Base-by-base conservation (phyloP, 768 basidiomycete species). In the Mycena epipterygia region DNA sequence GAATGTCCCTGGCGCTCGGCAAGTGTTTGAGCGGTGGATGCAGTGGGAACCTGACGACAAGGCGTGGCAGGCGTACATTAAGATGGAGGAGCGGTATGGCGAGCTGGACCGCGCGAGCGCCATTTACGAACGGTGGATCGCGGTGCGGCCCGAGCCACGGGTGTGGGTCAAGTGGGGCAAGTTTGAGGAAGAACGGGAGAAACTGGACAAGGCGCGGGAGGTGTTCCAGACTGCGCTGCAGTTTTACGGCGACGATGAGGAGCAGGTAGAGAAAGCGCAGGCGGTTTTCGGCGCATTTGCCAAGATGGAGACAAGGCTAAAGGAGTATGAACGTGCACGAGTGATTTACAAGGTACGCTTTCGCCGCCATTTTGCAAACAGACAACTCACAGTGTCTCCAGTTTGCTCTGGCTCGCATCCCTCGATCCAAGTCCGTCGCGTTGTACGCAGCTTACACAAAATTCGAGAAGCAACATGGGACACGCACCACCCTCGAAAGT, bases 21-120 rank as follows among this genome's bases (percentile, higher is more conserved):
- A 99, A 79, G 95, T 99, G 64, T 99, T 99, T 71, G 98, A 99
- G 81, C 89, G 98, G 52, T 99, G 98, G 98, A 97, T 99, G 96
- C 90, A 95, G 73, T 99, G 98, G 98, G 98, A 99, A 79, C 98
- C 98, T 0, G 97, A 99, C 76, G 98, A 99, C 89, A 98, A 98
- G 85, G 96, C 97, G 4, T 99, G 97, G 97, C 95, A 96, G 78
- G 95, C 96, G n/a, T 99, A 97, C 82, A 95, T 99, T 87, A 99
- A 99, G 84, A 86, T 99, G 79, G 98, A 99, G 84, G 91, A 93
- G 77, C 89, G 98, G 59, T 99, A 99, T 79, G 86, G 91, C 65
- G 98, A 99, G 81, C 82, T 90, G 25, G 98, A 98, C 75, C 88
- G 98, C 12, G 97, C 96, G 3, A 97, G 96, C 67, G 85, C 91